Percentiles rank a stretch among this genome's conserved stretches.
Evolutionary conservation across 1,284 basidiomycete genomes (phyloP).

Genomic region (Grifola frondosa): DNA sequence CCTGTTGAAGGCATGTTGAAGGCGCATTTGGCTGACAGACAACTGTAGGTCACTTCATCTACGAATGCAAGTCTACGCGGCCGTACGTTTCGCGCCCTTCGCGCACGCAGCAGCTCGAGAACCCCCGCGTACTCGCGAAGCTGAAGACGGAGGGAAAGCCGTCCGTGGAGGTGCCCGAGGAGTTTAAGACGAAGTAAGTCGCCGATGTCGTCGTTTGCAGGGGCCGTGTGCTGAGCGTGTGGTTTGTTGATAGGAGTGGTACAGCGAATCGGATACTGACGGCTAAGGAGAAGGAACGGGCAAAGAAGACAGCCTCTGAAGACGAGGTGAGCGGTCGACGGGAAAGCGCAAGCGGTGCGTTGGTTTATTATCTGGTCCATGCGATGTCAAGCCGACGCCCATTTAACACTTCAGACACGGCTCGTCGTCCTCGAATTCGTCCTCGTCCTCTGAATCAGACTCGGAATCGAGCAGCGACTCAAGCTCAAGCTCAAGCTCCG

Average conservation of each 20-base stretch:
- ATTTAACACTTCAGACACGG: conserved; percentile 21
- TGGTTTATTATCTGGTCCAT: conserved; percentile 2
- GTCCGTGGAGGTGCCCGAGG: conserved; percentile 74
- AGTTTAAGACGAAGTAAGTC: conserved; percentile 74
- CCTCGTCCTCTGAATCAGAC: conserved; percentile 34
- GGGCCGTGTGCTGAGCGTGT: conserved; percentile 3
- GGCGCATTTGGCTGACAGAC: neutral
- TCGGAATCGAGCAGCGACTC: conserved; percentile 31
- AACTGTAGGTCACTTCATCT: conserved; percentile 70
- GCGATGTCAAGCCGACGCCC: conserved; percentile 4
- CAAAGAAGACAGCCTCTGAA: conserved; percentile 44
- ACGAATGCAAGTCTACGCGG: conserved; percentile 69
- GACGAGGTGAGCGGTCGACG: conserved; percentile 39
- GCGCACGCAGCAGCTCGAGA: conserved; percentile 73
- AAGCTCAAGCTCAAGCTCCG: conserved; percentile 41
- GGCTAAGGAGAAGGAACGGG: conserved; percentile 69
- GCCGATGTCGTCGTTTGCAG: neutral
- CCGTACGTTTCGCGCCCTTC: conserved; percentile 79
- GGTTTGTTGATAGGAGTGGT: conserved; percentile 47
- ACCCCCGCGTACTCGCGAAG: conserved; percentile 62
- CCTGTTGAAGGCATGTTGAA: too few relatives aligned
- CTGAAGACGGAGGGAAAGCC: conserved; percentile 65
- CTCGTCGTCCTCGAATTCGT: conserved; percentile 25
- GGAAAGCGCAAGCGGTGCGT: conserved; percentile 56
- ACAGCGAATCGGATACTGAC: conserved; percentile 74